phyloP scores from a whole-genome alignment of 2,329 filamentous ascomycete species.

The Aspergillus luchuensis region DNA sequence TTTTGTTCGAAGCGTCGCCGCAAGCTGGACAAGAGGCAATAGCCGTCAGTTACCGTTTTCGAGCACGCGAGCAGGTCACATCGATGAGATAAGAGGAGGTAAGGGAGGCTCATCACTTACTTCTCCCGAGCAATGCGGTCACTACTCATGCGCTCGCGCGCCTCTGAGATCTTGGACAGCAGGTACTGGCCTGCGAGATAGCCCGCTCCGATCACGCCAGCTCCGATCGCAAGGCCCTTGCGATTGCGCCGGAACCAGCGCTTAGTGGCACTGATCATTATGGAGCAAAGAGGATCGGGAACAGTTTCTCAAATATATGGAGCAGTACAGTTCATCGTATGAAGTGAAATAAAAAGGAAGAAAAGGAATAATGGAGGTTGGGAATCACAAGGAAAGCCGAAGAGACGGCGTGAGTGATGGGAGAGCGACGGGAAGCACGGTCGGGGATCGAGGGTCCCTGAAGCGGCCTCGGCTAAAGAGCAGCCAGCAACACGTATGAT shows the following conservation, averaged over 20 bases:
- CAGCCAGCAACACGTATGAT: conserved; percentile 4
- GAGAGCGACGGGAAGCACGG: conserved; percentile 9
- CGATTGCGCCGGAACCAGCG: conserved; percentile 92
- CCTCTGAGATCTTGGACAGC: conserved; percentile 85
- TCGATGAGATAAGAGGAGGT: not conserved
- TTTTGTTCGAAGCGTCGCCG: conserved; percentile 97
- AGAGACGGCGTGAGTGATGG: conserved; percentile 5
- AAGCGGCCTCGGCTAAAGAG: conserved; percentile 36
- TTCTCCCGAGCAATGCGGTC: conserved; percentile 97
- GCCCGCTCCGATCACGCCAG: conserved; percentile 82
- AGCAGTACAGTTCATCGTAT: conserved; percentile 20
- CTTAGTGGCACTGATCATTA: conserved; percentile 72
- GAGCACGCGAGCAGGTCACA: conserved; percentile 17
- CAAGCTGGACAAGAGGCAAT: conserved; percentile 60
- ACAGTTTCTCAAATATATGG: conserved; percentile 7
- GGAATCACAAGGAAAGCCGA: not conserved
- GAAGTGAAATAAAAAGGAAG: not conserved
- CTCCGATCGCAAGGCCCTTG: conserved; percentile 83
- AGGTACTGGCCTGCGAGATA: conserved; percentile 95
- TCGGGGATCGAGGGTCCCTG: conserved; percentile 16
- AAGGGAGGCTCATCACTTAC: conserved; percentile 53
- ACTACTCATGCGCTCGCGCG: conserved; percentile 92
- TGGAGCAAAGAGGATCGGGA: conserved; percentile 21
- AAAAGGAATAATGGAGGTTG: not conserved
- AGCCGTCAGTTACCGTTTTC: conserved; percentile 15